Conservation (phyloP, 2,329 filamentous ascomycete species). For the Pseudogymnoascus sp. region DNA sequence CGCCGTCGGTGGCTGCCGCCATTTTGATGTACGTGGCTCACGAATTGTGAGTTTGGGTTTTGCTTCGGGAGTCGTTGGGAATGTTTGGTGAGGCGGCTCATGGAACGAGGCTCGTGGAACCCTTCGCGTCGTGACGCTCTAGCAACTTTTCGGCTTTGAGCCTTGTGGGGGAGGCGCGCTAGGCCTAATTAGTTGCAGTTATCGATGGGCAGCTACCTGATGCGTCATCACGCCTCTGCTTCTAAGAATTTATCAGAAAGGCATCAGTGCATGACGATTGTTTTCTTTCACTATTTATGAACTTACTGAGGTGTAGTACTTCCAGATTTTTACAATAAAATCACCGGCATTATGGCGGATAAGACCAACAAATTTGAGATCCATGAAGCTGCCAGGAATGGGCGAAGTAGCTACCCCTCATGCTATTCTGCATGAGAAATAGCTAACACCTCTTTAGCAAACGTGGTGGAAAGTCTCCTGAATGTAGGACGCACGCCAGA, state of each 20-base stretch:
- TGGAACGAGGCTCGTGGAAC: constrained; percentile 15
- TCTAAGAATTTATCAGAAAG: constrained; percentile 8
- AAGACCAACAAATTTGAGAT: constrained; percentile 66
- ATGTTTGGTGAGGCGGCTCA: constrained; percentile 7
- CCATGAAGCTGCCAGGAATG: constrained; percentile 80
- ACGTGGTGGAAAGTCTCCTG: constrained; percentile 67
- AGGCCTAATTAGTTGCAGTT: neutral
- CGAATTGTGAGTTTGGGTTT: constrained; percentile 4
- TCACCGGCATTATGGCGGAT: constrained; percentile 18
- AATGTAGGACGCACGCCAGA: constrained; percentile 42
- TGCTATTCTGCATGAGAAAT: neutral
- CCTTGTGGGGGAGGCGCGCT: constrained; percentile 4
- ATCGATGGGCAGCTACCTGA: constrained; percentile 15
- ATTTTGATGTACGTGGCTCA: constrained; percentile 14
- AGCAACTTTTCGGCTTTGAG: constrained; percentile 10
- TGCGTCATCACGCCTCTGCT: neutral
- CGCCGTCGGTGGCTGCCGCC: constrained; percentile 29
- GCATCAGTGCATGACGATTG: neutral
- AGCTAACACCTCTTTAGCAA: constrained; percentile 40
- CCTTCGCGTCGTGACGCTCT: constrained; percentile 10
- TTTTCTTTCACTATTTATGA: neutral
- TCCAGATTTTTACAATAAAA: constrained; percentile 5
- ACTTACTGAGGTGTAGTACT: neutral
- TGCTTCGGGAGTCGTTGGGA: neutral
- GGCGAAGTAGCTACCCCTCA: constrained; percentile 55